Percentiles rank a stretch among this genome's conserved stretches.
Conservation (phyloP, 129 eudicot genomes). For the Artemisia argyi region DNA sequence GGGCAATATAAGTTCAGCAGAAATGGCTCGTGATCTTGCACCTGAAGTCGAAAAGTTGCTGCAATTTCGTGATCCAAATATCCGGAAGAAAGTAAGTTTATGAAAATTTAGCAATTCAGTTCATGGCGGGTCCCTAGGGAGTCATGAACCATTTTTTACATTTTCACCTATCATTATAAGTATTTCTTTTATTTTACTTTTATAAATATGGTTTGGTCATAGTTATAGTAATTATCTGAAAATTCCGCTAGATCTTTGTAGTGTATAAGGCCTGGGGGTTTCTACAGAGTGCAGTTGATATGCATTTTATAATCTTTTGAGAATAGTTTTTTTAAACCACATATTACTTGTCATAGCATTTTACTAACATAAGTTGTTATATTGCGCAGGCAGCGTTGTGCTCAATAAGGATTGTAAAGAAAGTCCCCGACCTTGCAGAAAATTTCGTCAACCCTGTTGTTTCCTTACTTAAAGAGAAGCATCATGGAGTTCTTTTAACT, state of each 20-base stretch:
- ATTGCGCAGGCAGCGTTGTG: constrained; percentile 86
- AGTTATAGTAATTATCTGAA: no score
- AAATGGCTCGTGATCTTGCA: constrained; percentile 99
- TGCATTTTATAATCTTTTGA: constrained; percentile 2
- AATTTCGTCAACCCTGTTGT: constrained; percentile 86
- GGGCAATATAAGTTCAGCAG: constrained; percentile 96
- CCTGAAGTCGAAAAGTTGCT: constrained; percentile 96
- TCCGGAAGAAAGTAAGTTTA: constrained; percentile 88
- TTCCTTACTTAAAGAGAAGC: constrained; percentile 87
- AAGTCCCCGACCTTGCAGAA: constrained; percentile 93
- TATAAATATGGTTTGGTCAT: no score
- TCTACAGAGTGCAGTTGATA: neutral
- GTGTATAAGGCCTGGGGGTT: neutral
- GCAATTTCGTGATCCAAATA: constrained; percentile 96
- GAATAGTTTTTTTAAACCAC: neutral
- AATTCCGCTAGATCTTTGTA: neutral
- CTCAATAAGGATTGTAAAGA: constrained; percentile 90
- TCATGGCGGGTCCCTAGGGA: neutral
- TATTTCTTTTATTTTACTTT: neutral
- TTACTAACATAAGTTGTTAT: constrained; percentile 30
- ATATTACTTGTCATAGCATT: neutral
- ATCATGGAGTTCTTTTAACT: constrained; percentile 89
- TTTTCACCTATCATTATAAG: neutral
- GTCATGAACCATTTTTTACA: neutral
- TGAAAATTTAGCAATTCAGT: neutral